A percentile compares a stretch with the other conserved stretches of the same genome.
phyloP scores from a whole-genome alignment of 2,329 filamentous ascomycete species.

The Fusarium haematococcum region DNA sequence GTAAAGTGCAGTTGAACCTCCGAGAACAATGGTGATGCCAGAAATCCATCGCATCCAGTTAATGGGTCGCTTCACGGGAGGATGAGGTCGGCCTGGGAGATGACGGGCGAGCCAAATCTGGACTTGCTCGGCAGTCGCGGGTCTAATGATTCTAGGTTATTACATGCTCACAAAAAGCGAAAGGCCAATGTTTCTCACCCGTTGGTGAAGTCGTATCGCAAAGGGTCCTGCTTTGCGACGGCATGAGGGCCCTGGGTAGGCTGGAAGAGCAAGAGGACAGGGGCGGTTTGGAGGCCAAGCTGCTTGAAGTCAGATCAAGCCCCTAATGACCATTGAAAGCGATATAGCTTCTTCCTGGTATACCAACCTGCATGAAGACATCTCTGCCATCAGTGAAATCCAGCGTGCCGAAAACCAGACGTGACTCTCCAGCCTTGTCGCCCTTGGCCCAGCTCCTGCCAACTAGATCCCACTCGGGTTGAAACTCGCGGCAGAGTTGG shows the following conservation, averaged over 20 bases:
- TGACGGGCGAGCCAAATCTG: slow-evolving; percentile 84
- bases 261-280: slow-evolving; percentile 87
- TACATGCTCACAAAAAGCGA: neutral
- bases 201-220: slow-evolving; percentile 85
- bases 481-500: slow-evolving; percentile 87
- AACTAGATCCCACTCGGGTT: slow-evolving; percentile 92
- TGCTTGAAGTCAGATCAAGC: slow-evolving; percentile 52
- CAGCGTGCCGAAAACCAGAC: slow-evolving; percentile 83
- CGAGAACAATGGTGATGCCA: slow-evolving; percentile 76
- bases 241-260: slow-evolving; percentile 87
- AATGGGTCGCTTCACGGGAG: slow-evolving; percentile 82
- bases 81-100: slow-evolving; percentile 82
- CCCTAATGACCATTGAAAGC: neutral
- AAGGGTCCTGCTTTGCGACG: slow-evolving; percentile 73
- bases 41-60: slow-evolving; percentile 85
- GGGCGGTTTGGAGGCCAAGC: slow-evolving; percentile 94
- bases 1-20: slow-evolving; percentile 73
- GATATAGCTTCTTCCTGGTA: neutral
- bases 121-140: slow-evolving; percentile 80
- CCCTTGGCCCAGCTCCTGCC: slow-evolving; percentile 88
- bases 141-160: slow-evolving; percentile 57
- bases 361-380: slow-evolving; percentile 83
- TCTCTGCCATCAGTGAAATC: slow-evolving; percentile 89
- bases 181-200: slow-evolving; percentile 67
- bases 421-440: slow-evolving; percentile 78